Conservation (phyloP, 768 basidiomycete genomes). For the Boletus bicolor region DNA sequence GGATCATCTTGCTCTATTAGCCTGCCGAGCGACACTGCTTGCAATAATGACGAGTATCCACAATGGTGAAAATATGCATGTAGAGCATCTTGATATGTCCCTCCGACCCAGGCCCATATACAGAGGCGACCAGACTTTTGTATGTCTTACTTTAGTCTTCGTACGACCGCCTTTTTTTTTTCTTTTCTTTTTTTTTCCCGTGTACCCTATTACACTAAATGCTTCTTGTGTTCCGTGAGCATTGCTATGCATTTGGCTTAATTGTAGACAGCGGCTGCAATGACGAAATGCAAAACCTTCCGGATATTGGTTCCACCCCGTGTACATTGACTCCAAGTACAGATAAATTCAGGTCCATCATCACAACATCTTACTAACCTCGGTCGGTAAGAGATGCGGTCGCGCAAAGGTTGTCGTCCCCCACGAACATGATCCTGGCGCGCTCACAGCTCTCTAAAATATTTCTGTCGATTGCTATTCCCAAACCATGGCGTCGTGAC, state of each 20-base stretch:
- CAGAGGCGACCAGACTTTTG: background rate
- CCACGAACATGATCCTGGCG: background rate
- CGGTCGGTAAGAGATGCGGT: background rate
- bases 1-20: slow-evolving; percentile 13
- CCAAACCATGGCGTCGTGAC: background rate
- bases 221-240: slow-evolving; percentile 11
- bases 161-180: background rate
- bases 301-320: slow-evolving; percentile 2
- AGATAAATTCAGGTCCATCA: slow-evolving; percentile 28
- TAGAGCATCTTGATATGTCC: background rate
- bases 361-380: slow-evolving; percentile 3
- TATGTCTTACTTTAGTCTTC: background rate
- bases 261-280: slow-evolving; percentile 14
- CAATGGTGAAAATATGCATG: slow-evolving; percentile 5
- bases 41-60: slow-evolving; percentile 4
- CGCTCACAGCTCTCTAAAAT: background rate
- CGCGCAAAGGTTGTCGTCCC: background rate
- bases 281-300: slow-evolving; percentile 19
- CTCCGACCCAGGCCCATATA: background rate
- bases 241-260: slow-evolving; percentile 24
- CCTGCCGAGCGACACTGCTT: slow-evolving; percentile 9
- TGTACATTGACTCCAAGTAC: slow-evolving; percentile 18
- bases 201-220: slow-evolving; percentile 18
- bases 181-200: background rate
- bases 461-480: background rate